Conservation (phyloP, 495 filamentous ascomycete species). For the Penicillium steckii region DNA sequence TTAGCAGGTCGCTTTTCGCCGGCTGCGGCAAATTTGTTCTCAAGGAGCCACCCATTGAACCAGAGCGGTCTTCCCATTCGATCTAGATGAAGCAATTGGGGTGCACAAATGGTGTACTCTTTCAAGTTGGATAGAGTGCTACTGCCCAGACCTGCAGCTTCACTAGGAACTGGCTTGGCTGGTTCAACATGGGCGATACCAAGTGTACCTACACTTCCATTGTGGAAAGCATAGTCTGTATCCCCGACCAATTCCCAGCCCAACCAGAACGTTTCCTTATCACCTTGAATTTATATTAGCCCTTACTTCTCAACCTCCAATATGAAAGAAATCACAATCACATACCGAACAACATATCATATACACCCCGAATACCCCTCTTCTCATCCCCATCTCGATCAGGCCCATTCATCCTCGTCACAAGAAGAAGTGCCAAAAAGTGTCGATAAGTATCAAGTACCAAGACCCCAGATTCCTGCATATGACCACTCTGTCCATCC, state of each 20-base stretch:
- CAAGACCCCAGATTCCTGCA: constrained; percentile 33
- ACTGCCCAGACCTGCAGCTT: background rate
- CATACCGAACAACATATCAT: constrained; percentile 32
- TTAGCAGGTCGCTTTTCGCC: constrained; percentile 1
- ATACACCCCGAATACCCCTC: constrained; percentile 12
- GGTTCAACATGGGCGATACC: constrained; percentile 5
- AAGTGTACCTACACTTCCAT: constrained; percentile 19
- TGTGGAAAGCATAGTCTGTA: constrained; percentile 24
- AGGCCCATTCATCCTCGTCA: constrained; percentile 28
- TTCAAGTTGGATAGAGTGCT: background rate
- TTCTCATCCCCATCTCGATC: constrained; percentile 22
- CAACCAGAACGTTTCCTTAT: constrained; percentile 32
- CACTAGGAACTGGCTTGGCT: background rate
- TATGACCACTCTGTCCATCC: constrained; percentile 24
- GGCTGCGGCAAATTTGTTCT: constrained; percentile 18
- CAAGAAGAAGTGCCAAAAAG: constrained; percentile 25
- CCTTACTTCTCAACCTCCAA: background rate
- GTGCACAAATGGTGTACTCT: constrained; percentile 22
- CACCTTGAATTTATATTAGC: constrained; percentile 20
- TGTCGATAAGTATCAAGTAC: constrained; percentile 27
- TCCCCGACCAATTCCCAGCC: constrained; percentile 26
- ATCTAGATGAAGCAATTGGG: constrained; percentile 29
- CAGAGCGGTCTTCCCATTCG: constrained; percentile 21
- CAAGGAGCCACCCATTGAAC: constrained; percentile 34
- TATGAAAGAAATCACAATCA: background rate